Base-by-base conservation (phyloP, 2,329 filamentous ascomycete genomes). In the Macrophomina pseudophaseolina region DNA sequence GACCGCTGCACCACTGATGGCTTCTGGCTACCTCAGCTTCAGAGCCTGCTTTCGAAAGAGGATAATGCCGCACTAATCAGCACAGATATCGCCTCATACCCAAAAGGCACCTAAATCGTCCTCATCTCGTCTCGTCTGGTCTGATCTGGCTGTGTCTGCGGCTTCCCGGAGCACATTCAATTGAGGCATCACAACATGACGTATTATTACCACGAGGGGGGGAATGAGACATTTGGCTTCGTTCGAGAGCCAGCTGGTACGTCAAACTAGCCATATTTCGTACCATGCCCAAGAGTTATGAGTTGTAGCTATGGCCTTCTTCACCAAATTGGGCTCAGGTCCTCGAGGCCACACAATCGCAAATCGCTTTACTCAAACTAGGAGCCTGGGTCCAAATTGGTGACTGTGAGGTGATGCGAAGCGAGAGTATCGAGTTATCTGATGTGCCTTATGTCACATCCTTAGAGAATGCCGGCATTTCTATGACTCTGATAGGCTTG, bases 321-420 rank as follows among this genome's bases (percentile, higher is more conserved):
- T 23, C 33, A n/a, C 52, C 52, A 6, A 38, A 8, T 12, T 54
- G 33, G 33, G n/a, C 12, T 3, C 9, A 18, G 9, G 52, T 33
- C 1, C 16, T 54, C 9, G 32, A 38, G 33, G 5, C 14, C 8
- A 54, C 33, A 16, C 33, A 6, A 7, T 16, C 16, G 1, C 52
- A 18, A 5, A 18, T 38, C 14, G n/a, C 6, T 5, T 33, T 54
- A 4, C 32, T 54, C 16, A 8, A 5, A n/a, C 52, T n/a, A 1
- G 52, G 52, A 32, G 52, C 11, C 52, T 54, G 33, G 32, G 23
- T 54, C 52, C 52, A 54, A 33, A 32, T 54, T 9, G 52, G 38
- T n/a, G 52, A 54, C 52, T 23, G 32, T n/a, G 33, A 11, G 16
- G 8, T 38, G 12, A 28, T 32, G 33, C 52, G 3, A 16, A 33